Percentiles rank a stretch among this genome's conserved stretches.
Evolutionary conservation across 441 rosid species (phyloP).

Genomic region (Omphalea diandra): DNA sequence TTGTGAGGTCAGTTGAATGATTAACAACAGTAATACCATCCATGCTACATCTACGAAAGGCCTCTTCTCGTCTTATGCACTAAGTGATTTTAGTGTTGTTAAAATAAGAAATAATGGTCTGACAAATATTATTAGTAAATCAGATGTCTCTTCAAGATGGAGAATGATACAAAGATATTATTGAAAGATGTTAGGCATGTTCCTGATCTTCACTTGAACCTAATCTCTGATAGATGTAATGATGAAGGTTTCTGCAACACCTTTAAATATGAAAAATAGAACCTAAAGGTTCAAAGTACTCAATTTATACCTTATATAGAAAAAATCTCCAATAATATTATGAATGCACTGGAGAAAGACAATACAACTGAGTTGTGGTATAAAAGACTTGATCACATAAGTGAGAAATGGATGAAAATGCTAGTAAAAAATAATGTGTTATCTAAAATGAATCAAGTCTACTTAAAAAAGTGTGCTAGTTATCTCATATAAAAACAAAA

Average conservation of each 20-base stretch:
- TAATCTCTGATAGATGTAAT: not conserved
- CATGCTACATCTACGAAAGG: not conserved
- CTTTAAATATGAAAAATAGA: not conserved
- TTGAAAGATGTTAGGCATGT: not conserved
- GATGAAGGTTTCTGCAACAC: not conserved
- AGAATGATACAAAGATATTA: not conserved
- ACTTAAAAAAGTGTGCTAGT: not conserved
- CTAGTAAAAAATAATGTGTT: not conserved
- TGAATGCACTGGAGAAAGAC: not conserved
- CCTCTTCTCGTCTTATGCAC: not conserved
- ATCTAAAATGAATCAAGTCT: not conserved
- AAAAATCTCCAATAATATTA: not conserved
- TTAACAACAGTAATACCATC: not conserved
- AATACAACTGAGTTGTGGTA: not conserved
- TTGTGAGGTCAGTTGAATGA: not conserved
- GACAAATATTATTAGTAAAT: too few relatives aligned
- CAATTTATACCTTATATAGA: not conserved
- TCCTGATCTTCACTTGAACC: not conserved
- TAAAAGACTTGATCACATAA: too few relatives aligned
- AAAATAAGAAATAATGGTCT: not conserved
- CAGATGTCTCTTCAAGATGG: not conserved
- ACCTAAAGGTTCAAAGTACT: not conserved
- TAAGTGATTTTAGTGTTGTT: not conserved
- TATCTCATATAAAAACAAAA: too few relatives aligned
- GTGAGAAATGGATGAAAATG: too few relatives aligned